Conservation (phyloP, 768 basidiomycete genomes). For the Lactarius akahatsu region DNA sequence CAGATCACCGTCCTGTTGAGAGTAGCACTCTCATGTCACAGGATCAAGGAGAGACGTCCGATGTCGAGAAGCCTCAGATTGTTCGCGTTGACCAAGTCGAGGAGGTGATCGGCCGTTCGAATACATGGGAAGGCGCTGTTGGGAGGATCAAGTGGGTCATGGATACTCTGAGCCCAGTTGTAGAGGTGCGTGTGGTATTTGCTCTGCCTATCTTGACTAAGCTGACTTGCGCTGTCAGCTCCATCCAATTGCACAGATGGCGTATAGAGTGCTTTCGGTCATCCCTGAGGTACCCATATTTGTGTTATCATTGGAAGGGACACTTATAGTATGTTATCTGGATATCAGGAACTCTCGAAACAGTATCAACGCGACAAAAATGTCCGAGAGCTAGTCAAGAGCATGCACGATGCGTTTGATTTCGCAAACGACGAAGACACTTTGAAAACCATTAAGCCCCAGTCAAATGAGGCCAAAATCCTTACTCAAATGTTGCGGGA, state of each 20-base stretch:
- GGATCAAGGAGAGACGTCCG: background rate
- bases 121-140: background rate
- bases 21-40: background rate
- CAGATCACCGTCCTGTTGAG: background rate
- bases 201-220: background rate
- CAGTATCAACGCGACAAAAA: background rate
- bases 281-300: background rate
- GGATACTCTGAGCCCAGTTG: background rate
- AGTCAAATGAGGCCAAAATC: background rate
- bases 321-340: background rate
- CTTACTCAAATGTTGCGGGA: background rate
- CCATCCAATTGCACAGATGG: background rate
- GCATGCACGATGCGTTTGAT: constrained; percentile 1
- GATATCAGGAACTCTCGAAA: background rate
- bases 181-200: background rate
- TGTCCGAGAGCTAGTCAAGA: background rate
- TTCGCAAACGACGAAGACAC: background rate
- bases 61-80: background rate
- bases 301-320: background rate
- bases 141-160: background rate
- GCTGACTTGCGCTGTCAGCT: background rate
- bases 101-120: background rate
- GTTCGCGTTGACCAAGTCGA: background rate
- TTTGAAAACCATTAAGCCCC: background rate
- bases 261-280: background rate